Base-by-base conservation (phyloP, 2,329 filamentous ascomycete species). In the Exophiala calicioides region DNA sequence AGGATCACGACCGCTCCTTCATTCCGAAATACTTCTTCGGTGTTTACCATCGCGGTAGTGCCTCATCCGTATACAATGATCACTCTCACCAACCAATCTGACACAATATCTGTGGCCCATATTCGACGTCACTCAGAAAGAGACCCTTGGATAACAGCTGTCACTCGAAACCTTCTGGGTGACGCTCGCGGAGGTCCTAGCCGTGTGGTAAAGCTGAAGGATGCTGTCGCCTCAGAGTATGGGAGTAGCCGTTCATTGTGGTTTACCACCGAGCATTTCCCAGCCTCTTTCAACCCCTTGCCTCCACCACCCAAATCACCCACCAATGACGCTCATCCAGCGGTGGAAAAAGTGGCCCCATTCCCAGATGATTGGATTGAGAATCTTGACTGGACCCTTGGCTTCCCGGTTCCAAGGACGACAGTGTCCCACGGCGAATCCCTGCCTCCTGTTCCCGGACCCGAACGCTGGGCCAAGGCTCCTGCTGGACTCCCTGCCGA, bases 61-160 rank as follows among this genome's bases (percentile, higher is more conserved):
- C 91, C 91, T 0, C 93, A 98, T 64, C 93, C 93, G 0, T 95
- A 90, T 72, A 96, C 90, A 1, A 75, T 89, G 31, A 79, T 83
- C 43, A 79, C 82, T 9, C 73, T 97, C 13, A 76, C 81, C 48
- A 77, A 81, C 54, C 77, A 81, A 47, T 70, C 73, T 41, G 75
- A 81, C 2, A 70, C 76, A 1, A 71, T 88, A 37, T 84, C 84
- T 36, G 68, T 84, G 1, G 66, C 73, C 5, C 85, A 81, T 72
- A 79, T 90, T 52, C 79, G 85, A 34, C 77, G 83, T 47, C 72
- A 85, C 44, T 83, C 86, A 0, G 69, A 76, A 21, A 87, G 90
- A 19, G 89, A 98, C 65, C 70, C 78, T 2, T 98, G 90, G 90
- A 74, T 96, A 46, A 71, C 73, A 7, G 78, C 79, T 12, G 75